Conservation (phyloP, 2,329 filamentous ascomycete genomes). For the Venturia oleaginea region DNA sequence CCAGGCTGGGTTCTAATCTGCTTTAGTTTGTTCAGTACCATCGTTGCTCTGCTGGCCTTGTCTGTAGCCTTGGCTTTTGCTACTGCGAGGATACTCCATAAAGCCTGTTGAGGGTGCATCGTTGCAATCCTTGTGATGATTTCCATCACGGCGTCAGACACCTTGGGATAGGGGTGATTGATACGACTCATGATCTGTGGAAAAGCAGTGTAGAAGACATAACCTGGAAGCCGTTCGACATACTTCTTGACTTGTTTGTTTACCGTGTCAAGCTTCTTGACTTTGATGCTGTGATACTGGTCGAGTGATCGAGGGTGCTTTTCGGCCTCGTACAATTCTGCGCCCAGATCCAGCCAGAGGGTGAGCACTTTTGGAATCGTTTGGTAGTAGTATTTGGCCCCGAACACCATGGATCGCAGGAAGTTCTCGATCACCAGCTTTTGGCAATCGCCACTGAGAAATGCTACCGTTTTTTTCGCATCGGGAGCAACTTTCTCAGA, state of each 20-base stretch:
- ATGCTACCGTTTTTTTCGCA: conserved; percentile 53
- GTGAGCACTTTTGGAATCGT: conserved; percentile 87
- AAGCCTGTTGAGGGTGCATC: conserved; percentile 77
- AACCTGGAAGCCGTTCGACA: conserved; percentile 55
- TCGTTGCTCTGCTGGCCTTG: conserved; percentile 14
- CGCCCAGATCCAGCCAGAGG: conserved; percentile 86
- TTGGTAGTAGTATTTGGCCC: conserved; percentile 93
- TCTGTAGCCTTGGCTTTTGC: conserved; percentile 55
- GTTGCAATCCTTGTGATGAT: conserved; percentile 84
- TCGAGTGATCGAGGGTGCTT: conserved; percentile 36
- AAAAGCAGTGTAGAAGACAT: conserved; percentile 73
- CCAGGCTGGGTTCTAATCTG: conserved; percentile 45
- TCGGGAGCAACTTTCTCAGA: conserved; percentile 70
- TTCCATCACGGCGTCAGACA: conserved; percentile 65
- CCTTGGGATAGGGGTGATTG: conserved; percentile 68
- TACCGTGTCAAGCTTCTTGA: conserved; percentile 46
- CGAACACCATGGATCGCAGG: conserved; percentile 73
- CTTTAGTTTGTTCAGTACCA: conserved; percentile 30
- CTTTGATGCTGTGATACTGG: conserved; percentile 14
- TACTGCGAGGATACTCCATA: conserved; percentile 86
- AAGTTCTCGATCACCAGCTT: conserved; percentile 93
- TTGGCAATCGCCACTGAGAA: conserved; percentile 68
- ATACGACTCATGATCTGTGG: conserved; percentile 96
- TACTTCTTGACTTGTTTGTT: conserved; percentile 75
- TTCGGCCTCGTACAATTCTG: conserved; percentile 49